Evolutionary conservation across 768 basidiomycete species (phyloP).

Genomic region (Russula sp.): DNA sequence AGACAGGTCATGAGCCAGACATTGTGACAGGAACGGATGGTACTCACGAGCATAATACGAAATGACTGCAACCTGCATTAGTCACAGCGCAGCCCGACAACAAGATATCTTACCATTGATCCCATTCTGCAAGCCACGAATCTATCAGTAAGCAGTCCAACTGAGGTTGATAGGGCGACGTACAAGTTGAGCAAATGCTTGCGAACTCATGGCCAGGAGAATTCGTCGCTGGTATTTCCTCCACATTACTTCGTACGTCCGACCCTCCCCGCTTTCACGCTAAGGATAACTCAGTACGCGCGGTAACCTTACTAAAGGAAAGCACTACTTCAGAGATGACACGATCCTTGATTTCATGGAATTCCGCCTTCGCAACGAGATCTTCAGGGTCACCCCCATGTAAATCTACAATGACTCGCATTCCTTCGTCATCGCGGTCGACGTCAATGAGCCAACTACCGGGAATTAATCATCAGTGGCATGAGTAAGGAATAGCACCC

Average conservation of each 20-base stretch:
- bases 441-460: slow-evolving; percentile 85
- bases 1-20: slow-evolving; percentile 20
- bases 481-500: slow-evolving; percentile 27
- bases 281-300: slow-evolving; percentile 35
- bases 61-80: slow-evolving; percentile 55
- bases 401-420: slow-evolving; percentile 83
- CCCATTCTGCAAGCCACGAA: slow-evolving; percentile 60
- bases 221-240: slow-evolving; percentile 81
- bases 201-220: slow-evolving; percentile 90
- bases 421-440: slow-evolving; percentile 77
- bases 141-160: slow-evolving; percentile 2
- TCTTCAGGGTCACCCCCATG: slow-evolving; percentile 78
- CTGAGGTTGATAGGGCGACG: slow-evolving; percentile 35
- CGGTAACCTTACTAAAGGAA: not conserved
- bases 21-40: not conserved
- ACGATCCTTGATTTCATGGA: slow-evolving; percentile 82
- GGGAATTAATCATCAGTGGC: not conserved
- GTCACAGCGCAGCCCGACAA: slow-evolving; percentile 10
- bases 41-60: slow-evolving; percentile 89
- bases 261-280: slow-evolving; percentile 72
- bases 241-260: slow-evolving; percentile 84
- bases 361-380: slow-evolving; percentile 72
- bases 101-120: slow-evolving; percentile 69
- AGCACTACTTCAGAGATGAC: slow-evolving; percentile 61
- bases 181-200: slow-evolving; percentile 92